A percentile compares a stretch with the other conserved stretches of the same genome.
Conservation (phyloP, 176 grass and related monocot species). For the Saccharum spontaneum region DNA sequence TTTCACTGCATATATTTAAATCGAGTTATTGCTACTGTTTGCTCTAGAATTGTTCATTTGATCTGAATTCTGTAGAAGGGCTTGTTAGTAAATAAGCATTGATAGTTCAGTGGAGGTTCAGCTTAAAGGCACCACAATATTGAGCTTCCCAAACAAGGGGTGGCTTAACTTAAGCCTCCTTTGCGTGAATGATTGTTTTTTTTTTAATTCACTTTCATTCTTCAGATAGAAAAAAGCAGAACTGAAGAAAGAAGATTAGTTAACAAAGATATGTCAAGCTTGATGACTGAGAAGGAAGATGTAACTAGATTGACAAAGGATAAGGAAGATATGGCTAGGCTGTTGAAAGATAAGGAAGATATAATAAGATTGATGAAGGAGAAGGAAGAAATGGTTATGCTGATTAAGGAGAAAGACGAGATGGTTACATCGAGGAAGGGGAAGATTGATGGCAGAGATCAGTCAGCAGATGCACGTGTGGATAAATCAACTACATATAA, state of each 20-base stretch:
- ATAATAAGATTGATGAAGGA: conserved; percentile 79
- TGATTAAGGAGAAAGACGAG: conserved; percentile 69
- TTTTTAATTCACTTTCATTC: conserved; percentile 1
- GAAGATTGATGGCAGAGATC: conserved; percentile 34
- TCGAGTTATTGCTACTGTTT: not conserved
- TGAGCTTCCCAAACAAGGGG: not conserved
- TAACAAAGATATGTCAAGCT: conserved; percentile 31
- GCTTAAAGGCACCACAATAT: not conserved
- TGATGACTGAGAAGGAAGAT: conserved; percentile 44
- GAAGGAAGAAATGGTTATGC: conserved; percentile 65
- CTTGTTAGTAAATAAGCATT: not conserved
- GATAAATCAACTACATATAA: conserved; percentile 41
- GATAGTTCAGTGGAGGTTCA: not conserved
- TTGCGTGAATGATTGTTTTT: conserved; percentile 14
- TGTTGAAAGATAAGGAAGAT: conserved; percentile 66
- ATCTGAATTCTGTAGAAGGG: not conserved
- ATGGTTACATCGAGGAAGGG: conserved; percentile 34
- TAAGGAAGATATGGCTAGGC: conserved; percentile 57
- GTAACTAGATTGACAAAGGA: conserved; percentile 49
- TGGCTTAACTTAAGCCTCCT: not conserved
- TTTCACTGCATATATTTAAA: not conserved
- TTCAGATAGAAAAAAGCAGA: conserved; percentile 43
- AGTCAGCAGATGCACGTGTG: conserved; percentile 5
- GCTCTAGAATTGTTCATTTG: not conserved
- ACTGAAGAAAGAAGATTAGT: conserved; percentile 28